Evolutionary conservation across 148 eudicot genomes (phyloP).

Genomic region (Chenopodium formosanum): DNA sequence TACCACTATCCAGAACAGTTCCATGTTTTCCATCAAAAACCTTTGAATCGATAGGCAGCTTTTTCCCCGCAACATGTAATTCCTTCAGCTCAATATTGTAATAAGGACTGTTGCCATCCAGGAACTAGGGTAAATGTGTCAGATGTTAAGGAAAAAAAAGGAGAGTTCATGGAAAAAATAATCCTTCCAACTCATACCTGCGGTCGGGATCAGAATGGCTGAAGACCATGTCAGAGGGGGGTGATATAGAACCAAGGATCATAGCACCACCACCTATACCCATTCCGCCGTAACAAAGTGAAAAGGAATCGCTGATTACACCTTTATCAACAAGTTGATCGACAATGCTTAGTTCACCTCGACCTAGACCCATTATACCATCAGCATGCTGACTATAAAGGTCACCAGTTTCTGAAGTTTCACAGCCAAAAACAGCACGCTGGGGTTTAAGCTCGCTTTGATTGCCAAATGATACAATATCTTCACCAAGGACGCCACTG

Average conservation of each 20-base stretch:
- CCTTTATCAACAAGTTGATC: slow-evolving; percentile 88
- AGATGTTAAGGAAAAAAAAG: slow-evolving; percentile 55
- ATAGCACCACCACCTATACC: slow-evolving; percentile 93
- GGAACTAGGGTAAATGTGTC: slow-evolving; percentile 95
- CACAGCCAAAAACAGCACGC: slow-evolving; percentile 91
- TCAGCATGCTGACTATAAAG: slow-evolving; percentile 92
- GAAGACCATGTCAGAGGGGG: slow-evolving; percentile 77
- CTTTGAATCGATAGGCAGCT: slow-evolving; percentile 45
- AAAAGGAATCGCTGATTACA: slow-evolving; percentile 80
- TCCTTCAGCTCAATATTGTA: slow-evolving; percentile 93
- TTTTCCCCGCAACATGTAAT: slow-evolving; percentile 83
- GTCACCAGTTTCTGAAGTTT: slow-evolving; percentile 87
- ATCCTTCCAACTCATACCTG: slow-evolving; percentile 58
- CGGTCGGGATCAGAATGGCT: slow-evolving; percentile 76
- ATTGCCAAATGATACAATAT: slow-evolving; percentile 84
- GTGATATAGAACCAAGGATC: slow-evolving; percentile 86
- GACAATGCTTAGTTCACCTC: slow-evolving; percentile 85
- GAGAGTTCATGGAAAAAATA: slow-evolving; percentile 22
- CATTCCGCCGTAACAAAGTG: slow-evolving; percentile 96
- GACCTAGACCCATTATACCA: slow-evolving; percentile 98
- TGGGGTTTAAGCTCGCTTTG: slow-evolving; percentile 79
- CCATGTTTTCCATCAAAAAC: slow-evolving; percentile 92
- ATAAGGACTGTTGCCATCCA: slow-evolving; percentile 96
- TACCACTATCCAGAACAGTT: slow-evolving; percentile 87
- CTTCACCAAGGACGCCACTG: slow-evolving; percentile 90